Evolutionary conservation across 2,329 filamentous ascomycete genomes (phyloP).

Genomic region (Tolypocladium ophioglossoides): DNA sequence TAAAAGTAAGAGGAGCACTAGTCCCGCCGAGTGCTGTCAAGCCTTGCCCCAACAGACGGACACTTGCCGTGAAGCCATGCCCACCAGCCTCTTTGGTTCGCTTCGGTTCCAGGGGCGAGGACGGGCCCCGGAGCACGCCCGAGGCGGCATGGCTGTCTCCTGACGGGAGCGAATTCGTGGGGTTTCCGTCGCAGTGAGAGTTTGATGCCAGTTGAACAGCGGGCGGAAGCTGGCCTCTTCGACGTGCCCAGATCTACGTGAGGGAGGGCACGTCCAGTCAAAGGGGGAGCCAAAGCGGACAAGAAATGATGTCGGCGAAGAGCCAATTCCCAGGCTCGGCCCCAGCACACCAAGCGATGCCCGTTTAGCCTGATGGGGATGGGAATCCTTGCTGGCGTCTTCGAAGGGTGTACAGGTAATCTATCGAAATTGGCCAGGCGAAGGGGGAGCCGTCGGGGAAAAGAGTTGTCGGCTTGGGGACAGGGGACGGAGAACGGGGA

Average conservation of each 20-base stretch:
- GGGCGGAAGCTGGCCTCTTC: no score
- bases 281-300: neutral
- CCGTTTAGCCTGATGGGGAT: neutral
- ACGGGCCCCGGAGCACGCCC: neutral
- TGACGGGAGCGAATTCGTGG: no score
- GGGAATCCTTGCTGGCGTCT: slow-evolving; percentile 1
- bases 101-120: neutral
- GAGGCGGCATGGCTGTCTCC: neutral
- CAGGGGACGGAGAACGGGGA: neutral
- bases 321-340: neutral
- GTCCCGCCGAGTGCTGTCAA: neutral
- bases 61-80: neutral
- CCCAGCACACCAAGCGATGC: neutral
- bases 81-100: neutral
- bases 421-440: slow-evolving; percentile 1
- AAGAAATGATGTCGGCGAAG: neutral
- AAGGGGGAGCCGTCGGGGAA: neutral
- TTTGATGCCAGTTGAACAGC: no score
- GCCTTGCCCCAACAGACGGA: neutral
- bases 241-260: neutral
- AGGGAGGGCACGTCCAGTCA: neutral
- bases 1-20: neutral
- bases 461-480: neutral
- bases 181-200: no score
- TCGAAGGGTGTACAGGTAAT: neutral